A percentile compares a stretch with the other conserved stretches of the same genome.
Evolutionary conservation across 306 rosid genomes (phyloP).

Genomic region (Malus asiatica): DNA sequence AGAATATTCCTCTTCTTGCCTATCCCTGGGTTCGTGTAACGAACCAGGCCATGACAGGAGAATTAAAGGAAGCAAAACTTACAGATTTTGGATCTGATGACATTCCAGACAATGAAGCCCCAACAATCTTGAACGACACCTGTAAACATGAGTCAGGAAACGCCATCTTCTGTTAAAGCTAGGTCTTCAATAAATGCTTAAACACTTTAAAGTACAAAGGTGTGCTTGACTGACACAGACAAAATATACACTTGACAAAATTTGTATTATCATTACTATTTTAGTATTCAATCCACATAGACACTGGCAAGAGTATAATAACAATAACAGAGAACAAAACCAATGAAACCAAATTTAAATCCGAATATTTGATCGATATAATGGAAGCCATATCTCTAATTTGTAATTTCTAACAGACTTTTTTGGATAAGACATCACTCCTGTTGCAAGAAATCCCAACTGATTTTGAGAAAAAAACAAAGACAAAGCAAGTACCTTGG

Average conservation of each 20-base stretch:
- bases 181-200: background rate
- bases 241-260: background rate
- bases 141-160: conserved; percentile 24
- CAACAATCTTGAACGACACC: conserved; percentile 78
- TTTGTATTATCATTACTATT: background rate
- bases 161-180: conserved; percentile 9
- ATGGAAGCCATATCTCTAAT: background rate
- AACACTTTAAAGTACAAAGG: background rate
- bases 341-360: background rate
- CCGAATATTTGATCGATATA: background rate
- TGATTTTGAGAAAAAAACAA: background rate
- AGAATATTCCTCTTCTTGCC: background rate
- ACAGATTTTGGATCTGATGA: conserved; percentile 75
- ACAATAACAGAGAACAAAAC: background rate
- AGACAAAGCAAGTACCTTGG: conserved; percentile 44
- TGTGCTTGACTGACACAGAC: background rate
- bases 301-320: background rate
- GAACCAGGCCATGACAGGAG: background rate
- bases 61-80: conserved; percentile 32
- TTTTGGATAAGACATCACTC: background rate
- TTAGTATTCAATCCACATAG: background rate
- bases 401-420: background rate
- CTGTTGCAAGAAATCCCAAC: background rate
- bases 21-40: background rate
- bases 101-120: conserved; percentile 86